These are phyloP conservation scores for Diospyros kaki DNA, from an alignment of 148 eudicot genomes.

Conservation along the genomic window DNA sequence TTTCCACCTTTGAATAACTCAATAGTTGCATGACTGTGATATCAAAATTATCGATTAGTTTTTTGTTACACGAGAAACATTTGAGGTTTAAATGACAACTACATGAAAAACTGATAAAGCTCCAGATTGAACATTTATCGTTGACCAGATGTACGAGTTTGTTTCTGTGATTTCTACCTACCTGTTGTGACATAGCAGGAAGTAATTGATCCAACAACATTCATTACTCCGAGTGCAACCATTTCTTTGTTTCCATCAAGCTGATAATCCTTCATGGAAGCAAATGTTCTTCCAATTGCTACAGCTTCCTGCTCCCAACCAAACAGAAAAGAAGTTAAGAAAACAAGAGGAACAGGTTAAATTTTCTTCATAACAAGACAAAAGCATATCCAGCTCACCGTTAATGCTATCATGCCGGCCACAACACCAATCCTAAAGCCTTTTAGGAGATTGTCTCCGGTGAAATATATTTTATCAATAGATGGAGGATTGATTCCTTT, in stretches of 20 bases:
- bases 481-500: constrained; percentile 65
- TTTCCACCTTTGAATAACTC: background rate
- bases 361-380: background rate
- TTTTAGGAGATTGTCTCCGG: constrained; percentile 31
- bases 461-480: constrained; percentile 37
- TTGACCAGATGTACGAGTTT: background rate
- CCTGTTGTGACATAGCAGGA: constrained; percentile 80
- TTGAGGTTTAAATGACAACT: too few relatives aligned
- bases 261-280: constrained; percentile 65
- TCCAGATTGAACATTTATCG: background rate
- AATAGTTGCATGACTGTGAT: too few relatives aligned
- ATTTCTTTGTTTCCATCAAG: constrained; percentile 74
- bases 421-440: constrained; percentile 39
- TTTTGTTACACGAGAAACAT: too few relatives aligned
- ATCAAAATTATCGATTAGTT: too few relatives aligned
- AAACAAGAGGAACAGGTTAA: too few relatives aligned
- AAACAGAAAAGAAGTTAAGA: background rate
- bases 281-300: constrained; percentile 78
- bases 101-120: too few relatives aligned
- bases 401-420: constrained; percentile 44
- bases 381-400: constrained; percentile 22
- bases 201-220: constrained; percentile 67
- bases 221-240: constrained; percentile 71
- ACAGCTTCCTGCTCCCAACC: constrained; percentile 52
- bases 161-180: constrained; percentile 7